phyloP scores from a whole-genome alignment of 139 green algal species.

The Chlorella vulgaris region DNA sequence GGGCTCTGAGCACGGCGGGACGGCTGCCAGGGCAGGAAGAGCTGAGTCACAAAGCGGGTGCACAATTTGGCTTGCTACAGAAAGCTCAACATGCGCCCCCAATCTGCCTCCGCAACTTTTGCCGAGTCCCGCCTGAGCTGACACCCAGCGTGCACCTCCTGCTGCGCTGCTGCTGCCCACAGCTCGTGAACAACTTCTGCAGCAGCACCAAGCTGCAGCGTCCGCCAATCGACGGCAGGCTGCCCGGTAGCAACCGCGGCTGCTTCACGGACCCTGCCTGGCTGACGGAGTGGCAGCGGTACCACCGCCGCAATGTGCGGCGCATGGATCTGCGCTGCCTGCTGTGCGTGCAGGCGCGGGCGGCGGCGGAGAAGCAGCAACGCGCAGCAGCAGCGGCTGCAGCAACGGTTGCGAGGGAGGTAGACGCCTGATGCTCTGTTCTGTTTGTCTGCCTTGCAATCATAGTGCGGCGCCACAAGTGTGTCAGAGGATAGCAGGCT shows the following conservation, averaged over 20 bases:
- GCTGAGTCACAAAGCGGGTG: too few relatives aligned
- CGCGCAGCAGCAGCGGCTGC: too few relatives aligned
- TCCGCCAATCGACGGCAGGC: background rate
- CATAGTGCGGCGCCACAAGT: too few relatives aligned
- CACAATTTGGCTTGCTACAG: too few relatives aligned
- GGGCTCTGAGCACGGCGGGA: background rate
- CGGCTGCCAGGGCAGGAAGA: background rate
- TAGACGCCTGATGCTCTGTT: too few relatives aligned
- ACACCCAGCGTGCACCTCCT: background rate
- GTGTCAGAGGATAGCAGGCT: too few relatives aligned
- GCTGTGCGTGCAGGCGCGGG: background rate
- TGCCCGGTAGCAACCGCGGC: constrained; percentile 9
- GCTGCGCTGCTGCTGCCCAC: background rate
- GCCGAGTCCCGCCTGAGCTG: too few relatives aligned
- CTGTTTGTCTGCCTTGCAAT: too few relatives aligned
- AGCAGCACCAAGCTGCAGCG: background rate
- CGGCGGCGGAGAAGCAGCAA: background rate
- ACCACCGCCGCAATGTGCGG: constrained; percentile 7
- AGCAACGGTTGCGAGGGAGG: too few relatives aligned
- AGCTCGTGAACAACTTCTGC: background rate
- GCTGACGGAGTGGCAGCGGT: constrained; percentile 5
- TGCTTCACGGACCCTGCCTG: constrained; percentile 6
- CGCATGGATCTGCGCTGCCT: constrained; percentile 1
- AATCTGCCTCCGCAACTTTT: too few relatives aligned
- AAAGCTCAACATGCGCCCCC: too few relatives aligned